Evolutionary conservation across 306 rosid species (phyloP).

Genomic region (Quillaja saponaria): DNA sequence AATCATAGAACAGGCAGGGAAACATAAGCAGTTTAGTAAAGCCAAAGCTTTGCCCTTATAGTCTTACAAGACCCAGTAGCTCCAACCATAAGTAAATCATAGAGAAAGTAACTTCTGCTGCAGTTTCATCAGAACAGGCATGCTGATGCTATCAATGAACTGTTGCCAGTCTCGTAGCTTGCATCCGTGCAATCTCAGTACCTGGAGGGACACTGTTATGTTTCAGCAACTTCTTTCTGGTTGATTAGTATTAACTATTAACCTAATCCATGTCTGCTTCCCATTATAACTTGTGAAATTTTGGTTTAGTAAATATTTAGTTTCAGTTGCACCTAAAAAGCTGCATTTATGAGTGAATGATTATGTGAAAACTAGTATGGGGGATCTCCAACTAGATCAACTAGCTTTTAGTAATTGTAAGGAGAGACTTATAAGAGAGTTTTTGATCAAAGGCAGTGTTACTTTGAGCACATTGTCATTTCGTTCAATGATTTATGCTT

Average conservation of each 20-base stretch:
- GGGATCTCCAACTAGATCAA: conserved; percentile 26
- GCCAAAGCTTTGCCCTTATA: background rate
- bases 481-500: conserved; percentile 12
- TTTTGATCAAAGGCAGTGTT: conserved; percentile 19
- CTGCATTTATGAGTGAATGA: background rate
- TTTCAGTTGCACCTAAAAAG: too few relatives aligned
- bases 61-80: background rate
- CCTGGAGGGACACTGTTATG: too few relatives aligned
- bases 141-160: background rate
- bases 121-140: background rate
- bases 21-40: background rate
- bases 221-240: too few relatives aligned
- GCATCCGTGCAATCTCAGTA: too few relatives aligned
- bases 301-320: too few relatives aligned
- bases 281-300: too few relatives aligned
- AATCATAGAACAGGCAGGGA: background rate
- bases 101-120: background rate
- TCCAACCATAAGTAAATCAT: background rate
- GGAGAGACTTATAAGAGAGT: conserved; percentile 30
- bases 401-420: conserved; percentile 19
- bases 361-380: conserved; percentile 6
- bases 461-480: conserved; percentile 35
- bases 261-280: too few relatives aligned
- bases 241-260: too few relatives aligned
- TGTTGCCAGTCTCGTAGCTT: background rate